phyloP scores from a whole-genome alignment of 2,329 filamentous ascomycete genomes.

The Myriosclerotinia curreyana region DNA sequence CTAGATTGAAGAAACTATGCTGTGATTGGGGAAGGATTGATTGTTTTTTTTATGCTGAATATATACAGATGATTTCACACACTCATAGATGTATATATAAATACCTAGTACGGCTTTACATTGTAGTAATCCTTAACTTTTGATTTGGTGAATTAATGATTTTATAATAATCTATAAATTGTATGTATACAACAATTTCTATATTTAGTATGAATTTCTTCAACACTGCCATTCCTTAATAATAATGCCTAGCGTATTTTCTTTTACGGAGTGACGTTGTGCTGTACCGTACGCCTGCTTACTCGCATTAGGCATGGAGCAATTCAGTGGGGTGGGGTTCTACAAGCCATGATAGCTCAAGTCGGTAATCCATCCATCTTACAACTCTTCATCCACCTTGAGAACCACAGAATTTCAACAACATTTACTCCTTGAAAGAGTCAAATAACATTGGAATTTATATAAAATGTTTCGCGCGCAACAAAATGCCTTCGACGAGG shows the following conservation, averaged over 20 bases:
- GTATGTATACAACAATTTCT: neutral
- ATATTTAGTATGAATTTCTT: neutral
- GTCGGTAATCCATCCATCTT: neutral
- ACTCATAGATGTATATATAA: too few species aligned
- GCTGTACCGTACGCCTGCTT: neutral
- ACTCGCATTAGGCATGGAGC: constrained; percentile 1
- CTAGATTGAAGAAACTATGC: neutral
- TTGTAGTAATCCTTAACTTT: too few species aligned
- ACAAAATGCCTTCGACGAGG: constrained; percentile 68
- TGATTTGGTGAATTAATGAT: too few species aligned
- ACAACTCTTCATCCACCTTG: constrained; percentile 4
- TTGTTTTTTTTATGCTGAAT: too few species aligned
- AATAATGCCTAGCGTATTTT: too few species aligned
- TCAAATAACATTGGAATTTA: neutral
- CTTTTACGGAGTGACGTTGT: constrained; percentile 15
- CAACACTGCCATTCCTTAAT: too few species aligned
- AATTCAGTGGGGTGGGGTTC: constrained; percentile 13
- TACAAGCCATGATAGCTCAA: too few species aligned
- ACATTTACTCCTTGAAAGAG: neutral
- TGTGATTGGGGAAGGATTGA: neutral
- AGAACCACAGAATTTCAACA: constrained; percentile 11
- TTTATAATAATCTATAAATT: too few species aligned
- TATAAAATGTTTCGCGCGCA: constrained; percentile 56
- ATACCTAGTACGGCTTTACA: too few species aligned
- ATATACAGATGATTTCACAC: too few species aligned